These are phyloP conservation scores for Ascodesmis nigricans DNA, from an alignment of 495 filamentous ascomycete species.

Conservation along the genomic window DNA sequence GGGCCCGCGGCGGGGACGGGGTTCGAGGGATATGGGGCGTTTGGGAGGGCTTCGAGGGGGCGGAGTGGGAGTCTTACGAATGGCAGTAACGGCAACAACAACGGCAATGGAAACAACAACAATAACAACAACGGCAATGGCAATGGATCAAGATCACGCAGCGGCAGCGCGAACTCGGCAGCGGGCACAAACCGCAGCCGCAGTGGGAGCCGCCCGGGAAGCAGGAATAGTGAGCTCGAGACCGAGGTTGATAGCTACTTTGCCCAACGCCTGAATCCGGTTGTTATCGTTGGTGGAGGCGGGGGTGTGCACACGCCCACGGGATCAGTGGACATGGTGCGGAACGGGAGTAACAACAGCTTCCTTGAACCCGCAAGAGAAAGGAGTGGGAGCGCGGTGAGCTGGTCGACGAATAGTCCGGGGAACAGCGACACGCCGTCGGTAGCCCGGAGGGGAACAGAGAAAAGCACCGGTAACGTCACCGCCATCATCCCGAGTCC, in stretches of 20 bases:
- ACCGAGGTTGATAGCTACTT: conserved; percentile 43
- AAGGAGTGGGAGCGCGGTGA: no score
- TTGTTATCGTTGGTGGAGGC: conserved; percentile 65
- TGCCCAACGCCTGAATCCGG: conserved; percentile 58
- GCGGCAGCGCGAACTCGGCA: no score
- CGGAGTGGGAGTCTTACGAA: conserved; percentile 29
- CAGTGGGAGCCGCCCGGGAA: conserved; percentile 32
- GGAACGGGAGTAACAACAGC: conserved; percentile 44
- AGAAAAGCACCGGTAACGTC: no score
- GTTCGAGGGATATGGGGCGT: conserved; percentile 85
- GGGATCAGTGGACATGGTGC: conserved; percentile 29
- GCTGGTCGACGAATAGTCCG: no score
- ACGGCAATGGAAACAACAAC: conserved; percentile 29
- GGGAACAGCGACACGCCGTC: no score
- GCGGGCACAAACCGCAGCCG: conserved; percentile 27
- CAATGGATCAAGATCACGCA: no score
- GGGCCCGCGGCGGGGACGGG: conserved; percentile 84
- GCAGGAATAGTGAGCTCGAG: conserved; percentile 30
- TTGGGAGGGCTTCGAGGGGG: conserved; percentile 27
- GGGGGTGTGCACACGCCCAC: conserved; percentile 37
- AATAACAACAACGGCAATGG: no score
- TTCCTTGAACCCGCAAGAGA: no score
- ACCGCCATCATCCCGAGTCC: no score
- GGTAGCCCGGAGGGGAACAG: no score
- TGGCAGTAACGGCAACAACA: conserved; percentile 32